Base-by-base conservation (phyloP, 129 eudicot genomes). In the Logfia minima region DNA sequence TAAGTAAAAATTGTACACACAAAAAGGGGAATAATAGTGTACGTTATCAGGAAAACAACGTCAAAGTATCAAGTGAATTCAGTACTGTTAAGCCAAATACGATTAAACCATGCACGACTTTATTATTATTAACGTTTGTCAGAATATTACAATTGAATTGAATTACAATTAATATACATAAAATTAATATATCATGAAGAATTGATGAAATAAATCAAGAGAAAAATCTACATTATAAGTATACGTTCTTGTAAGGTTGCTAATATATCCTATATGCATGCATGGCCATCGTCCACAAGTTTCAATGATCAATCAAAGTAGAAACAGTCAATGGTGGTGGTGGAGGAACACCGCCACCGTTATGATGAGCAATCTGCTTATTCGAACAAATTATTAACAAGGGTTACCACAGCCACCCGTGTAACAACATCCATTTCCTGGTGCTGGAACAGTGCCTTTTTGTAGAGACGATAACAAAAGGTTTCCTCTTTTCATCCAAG, bases 381-480 rank as follows among this genome's bases (percentile, higher is more conserved):
- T 24, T 71, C 28, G 43, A 56, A 29, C 75, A 64, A 6, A 52
- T 14, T 32, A 32, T 32, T 32, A 32, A 29, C 76, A 72, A 53
- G 66, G 76, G 41, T 72, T 72, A 31, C 76, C 76, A 9, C 76
- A 34, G 32, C 17, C 23, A 53, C 76, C 76, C 5, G 66, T 72
- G 8, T 53, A 7, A 55, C 66, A 26, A 19, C 76, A 72, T 13
- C 66, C 76, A 34, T 55, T 72, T 52, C 76, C 76, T 8, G 76
- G 76, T 28, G 76, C 10, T 56, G 29, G 51, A 19, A 72, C 81
- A 0, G 45, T 6, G 17, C 61, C 51, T 68, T 22, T 8, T 8
- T 28, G 84, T 26, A 85, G 59, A 37, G 89, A 76, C 6, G 76
- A 80, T 32, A 85, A 41, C 18, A 75, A 21, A 4, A 82, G 77